Evolutionary conservation across 176 grass and related monocot genomes (phyloP), one percentile per base, ranked within the genome.

Genomic region (Hyparrhenia diplandra): DNA sequence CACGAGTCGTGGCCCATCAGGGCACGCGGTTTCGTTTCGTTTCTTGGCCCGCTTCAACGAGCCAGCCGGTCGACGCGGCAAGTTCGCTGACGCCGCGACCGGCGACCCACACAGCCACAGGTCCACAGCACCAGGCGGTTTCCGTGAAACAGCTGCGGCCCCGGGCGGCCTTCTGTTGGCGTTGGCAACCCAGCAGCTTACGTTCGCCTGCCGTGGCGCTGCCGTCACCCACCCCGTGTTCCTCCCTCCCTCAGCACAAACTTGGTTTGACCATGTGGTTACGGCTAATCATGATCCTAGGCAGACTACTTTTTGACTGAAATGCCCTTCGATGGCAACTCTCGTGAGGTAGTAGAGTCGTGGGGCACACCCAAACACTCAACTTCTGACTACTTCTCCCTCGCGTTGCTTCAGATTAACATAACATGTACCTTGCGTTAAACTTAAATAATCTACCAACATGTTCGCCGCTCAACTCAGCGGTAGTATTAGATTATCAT

Each of bases 11-110:
- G 27, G 60, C 1, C 42, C 29, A 65, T 67, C 28, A 12, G 62
- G 3, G 9, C 36, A 82, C 69, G 69, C 69, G 80, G n/a, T n/a
- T n/a, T n/a, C n/a, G 69, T 52, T 82, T 72, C 16, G 40, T 41
- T 51, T 51, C 47, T 69, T 24, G 18, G 55, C 4, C 16, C 34
- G 79, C 13, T 45, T 17, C 40, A 49, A 27, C 58, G 69, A 73
- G 37, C n/a, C n/a, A n/a, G 31, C 31, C 2, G 16, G 28, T 49
- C 40, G 36, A n/a, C 1, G 42, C 12, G 69, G 27, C 1, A 3
- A 1, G n/a, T 4, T 12, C 10, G 54, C 31, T 8, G 54, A 21
- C 49, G 47, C 47, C 47, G 13, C 47, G 51, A 21, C 31, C 31
- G 31, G 31, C 31, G 31, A 32, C 31, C 18, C 51, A 18, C n/a